These are phyloP conservation scores for Erodium chrysanthum DNA, from an alignment of 441 rosid genomes.

Conservation along the genomic window DNA sequence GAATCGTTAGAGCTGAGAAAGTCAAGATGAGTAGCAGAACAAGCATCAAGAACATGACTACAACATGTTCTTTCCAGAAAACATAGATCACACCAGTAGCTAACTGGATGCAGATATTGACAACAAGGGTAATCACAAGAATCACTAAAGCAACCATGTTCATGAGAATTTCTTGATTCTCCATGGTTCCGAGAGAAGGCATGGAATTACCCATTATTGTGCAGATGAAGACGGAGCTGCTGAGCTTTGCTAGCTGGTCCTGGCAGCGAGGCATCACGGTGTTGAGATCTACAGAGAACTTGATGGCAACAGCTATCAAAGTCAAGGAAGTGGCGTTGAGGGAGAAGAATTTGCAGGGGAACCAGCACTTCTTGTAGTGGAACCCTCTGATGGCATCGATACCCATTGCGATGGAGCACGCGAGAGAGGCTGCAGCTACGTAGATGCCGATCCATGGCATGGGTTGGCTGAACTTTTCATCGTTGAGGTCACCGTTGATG, in stretches of 20 bases:
- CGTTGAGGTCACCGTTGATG: constrained; percentile 47
- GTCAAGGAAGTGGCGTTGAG: constrained; percentile 73
- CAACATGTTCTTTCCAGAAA: constrained; percentile 53
- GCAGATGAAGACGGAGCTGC: constrained; percentile 62
- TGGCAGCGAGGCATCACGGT: constrained; percentile 71
- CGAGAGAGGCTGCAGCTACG: constrained; percentile 38
- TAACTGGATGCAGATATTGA: constrained; percentile 60
- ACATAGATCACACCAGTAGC: constrained; percentile 70
- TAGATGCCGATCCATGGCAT: constrained; percentile 65
- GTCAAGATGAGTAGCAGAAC: constrained; percentile 40
- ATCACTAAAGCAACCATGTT: constrained; percentile 59
- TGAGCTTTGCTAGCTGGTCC: constrained; percentile 86
- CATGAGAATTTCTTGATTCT: constrained; percentile 38
- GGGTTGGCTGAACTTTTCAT: constrained; percentile 48
- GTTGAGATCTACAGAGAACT: constrained; percentile 76
- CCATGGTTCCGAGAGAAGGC: constrained; percentile 82
- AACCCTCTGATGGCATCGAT: constrained; percentile 47
- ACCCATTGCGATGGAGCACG: constrained; percentile 59
- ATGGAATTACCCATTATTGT: constrained; percentile 66
- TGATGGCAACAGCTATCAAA: constrained; percentile 49
- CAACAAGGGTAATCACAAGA: constrained; percentile 53
- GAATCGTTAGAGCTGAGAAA: constrained; percentile 51
- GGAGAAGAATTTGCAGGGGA: constrained; percentile 55
- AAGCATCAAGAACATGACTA: constrained; percentile 49
- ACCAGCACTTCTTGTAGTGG: constrained; percentile 53